These are phyloP conservation scores for Onygenales sp. DNA, from an alignment of 2,329 filamentous ascomycete species.

Conservation along the genomic window DNA sequence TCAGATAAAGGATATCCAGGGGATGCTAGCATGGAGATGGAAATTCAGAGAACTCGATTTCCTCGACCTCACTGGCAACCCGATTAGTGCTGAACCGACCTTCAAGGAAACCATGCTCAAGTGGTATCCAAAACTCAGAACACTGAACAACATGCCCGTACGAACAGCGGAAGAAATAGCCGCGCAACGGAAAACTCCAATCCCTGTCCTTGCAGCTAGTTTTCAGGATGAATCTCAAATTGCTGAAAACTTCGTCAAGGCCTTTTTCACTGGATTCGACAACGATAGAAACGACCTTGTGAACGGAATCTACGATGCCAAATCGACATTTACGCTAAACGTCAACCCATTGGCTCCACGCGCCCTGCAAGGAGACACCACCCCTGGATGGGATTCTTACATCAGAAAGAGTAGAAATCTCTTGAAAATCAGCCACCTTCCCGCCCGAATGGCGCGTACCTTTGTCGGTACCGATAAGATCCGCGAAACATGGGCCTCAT, in stretches of 20 bases:
- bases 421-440: constrained; percentile 53
- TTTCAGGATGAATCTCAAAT: constrained; percentile 67
- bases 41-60: constrained; percentile 73
- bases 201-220: constrained; percentile 53
- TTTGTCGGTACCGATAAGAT: constrained; percentile 58
- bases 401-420: constrained; percentile 72
- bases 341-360: constrained; percentile 56
- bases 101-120: constrained; percentile 61
- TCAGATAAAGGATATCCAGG: constrained; percentile 57
- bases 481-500: constrained; percentile 54
- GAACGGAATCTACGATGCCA: constrained; percentile 62
- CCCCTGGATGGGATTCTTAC: constrained; percentile 58
- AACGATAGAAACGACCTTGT: constrained; percentile 55
- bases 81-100: constrained; percentile 53
- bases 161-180: constrained; percentile 62
- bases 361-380: constrained; percentile 36
- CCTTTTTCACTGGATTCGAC: constrained; percentile 68
- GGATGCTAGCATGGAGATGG: constrained; percentile 65
- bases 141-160: constrained; percentile 65
- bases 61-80: constrained; percentile 68
- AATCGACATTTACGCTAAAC: constrained; percentile 65
- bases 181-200: constrained; percentile 46
- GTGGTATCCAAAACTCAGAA: constrained; percentile 74
- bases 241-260: constrained; percentile 63
- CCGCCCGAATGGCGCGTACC: constrained; percentile 54